A percentile compares a stretch with the other conserved stretches of the same genome.
Evolutionary conservation across 306 rosid species (phyloP).

Genomic region (barrel medic (Medicago truncatula)): DNA sequence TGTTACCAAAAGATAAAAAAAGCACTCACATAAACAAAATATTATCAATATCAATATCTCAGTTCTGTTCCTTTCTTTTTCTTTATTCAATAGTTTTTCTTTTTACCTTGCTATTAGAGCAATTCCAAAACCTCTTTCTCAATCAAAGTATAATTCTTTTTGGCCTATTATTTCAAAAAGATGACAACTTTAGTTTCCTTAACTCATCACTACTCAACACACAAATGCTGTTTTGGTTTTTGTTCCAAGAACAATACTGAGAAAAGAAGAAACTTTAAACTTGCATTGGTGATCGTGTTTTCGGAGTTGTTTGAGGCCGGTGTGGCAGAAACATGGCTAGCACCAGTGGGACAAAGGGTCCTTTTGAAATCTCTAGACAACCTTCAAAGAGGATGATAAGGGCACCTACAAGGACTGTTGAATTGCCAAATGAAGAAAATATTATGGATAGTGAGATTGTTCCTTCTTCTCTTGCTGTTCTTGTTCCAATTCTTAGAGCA

Average conservation of each 20-base stretch:
- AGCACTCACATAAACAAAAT: conserved; percentile 28
- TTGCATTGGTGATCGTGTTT: conserved; percentile 32
- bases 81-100: conserved; percentile 39
- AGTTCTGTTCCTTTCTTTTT: conserved; percentile 21
- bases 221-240: conserved; percentile 19
- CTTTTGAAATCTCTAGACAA: conserved; percentile 47
- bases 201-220: conserved; percentile 46
- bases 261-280: conserved; percentile 9
- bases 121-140: conserved; percentile 64
- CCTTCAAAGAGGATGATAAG: conserved; percentile 58
- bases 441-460: conserved; percentile 67
- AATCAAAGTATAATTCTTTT: conserved; percentile 72
- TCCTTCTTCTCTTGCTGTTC: conserved; percentile 70
- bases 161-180: conserved; percentile 44
- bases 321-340: conserved; percentile 69
- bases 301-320: neutral
- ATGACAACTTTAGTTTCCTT: conserved; percentile 50
- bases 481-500: conserved; percentile 86
- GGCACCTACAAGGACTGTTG: conserved; percentile 57
- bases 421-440: conserved; percentile 58
- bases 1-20: conserved; percentile 36
- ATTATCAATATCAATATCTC: conserved; percentile 31
- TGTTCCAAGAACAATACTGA: conserved; percentile 32
- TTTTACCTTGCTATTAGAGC: conserved; percentile 71
- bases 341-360: conserved; percentile 77